Percentiles rank a stretch among this genome's conserved stretches.
Conservation (phyloP, 768 basidiomycete species). For the Mycena filopes region DNA sequence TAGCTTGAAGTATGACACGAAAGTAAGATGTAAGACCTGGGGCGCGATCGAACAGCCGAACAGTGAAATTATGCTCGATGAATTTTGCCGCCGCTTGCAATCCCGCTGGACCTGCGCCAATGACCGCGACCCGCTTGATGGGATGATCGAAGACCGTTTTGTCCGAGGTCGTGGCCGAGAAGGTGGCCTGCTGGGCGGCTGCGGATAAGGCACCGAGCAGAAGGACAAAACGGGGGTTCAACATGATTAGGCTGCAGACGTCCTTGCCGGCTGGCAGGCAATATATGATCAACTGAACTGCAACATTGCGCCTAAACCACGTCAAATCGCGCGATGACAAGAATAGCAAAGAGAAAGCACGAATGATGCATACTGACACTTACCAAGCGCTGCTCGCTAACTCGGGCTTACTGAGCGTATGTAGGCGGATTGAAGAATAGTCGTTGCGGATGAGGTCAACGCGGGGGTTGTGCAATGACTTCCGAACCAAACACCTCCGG, state of each 20-base stretch:
- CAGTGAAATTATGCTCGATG: slow-evolving; percentile 31
- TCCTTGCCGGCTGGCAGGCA: background rate
- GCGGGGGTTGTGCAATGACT: background rate
- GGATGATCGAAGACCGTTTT: slow-evolving; percentile 29
- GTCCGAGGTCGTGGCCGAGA: slow-evolving; percentile 6
- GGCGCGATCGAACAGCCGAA: slow-evolving; percentile 34
- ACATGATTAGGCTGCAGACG: background rate
- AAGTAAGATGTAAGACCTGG: background rate
- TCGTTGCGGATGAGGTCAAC: background rate
- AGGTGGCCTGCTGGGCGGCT: slow-evolving; percentile 23
- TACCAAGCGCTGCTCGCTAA: slow-evolving; percentile 1
- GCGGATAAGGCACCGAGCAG: slow-evolving; percentile 1
- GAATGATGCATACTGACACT: background rate
- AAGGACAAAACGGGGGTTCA: background rate
- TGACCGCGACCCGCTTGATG: slow-evolving; percentile 30
- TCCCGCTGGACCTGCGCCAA: slow-evolving; percentile 32
- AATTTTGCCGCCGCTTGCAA: slow-evolving; percentile 31
- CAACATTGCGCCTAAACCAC: slow-evolving; percentile 26
- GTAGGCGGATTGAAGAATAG: too few species aligned
- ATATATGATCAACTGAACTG: background rate
- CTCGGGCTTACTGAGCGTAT: background rate
- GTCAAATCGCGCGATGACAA: slow-evolving; percentile 30
- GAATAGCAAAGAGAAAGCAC: background rate
- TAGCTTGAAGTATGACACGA: too few species aligned
- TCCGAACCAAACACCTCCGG: slow-evolving; percentile 15